A percentile compares a stretch with the other conserved stretches of the same genome.
Conservation (phyloP, 345 rosid species). For the Viola odorata region DNA sequence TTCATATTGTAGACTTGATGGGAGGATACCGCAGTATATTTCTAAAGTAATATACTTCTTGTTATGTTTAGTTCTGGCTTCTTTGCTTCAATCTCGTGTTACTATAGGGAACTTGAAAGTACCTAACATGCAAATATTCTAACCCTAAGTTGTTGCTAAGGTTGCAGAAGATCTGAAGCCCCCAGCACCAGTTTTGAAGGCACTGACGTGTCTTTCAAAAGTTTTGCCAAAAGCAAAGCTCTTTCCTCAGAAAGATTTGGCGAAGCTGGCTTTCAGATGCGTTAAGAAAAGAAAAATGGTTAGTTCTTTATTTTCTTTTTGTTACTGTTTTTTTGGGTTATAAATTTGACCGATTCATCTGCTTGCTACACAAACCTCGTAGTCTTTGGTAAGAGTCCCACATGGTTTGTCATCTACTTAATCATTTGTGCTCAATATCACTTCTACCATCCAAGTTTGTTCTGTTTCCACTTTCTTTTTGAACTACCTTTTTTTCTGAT, state of each 20-base stretch:
- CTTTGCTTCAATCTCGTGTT: too few species aligned
- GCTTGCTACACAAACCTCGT: not conserved
- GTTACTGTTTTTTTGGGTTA: not conserved
- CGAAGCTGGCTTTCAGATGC: slow-evolving; percentile 68
- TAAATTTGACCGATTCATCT: not conserved
- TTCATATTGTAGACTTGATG: too few species aligned
- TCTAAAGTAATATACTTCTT: not conserved
- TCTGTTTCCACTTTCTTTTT: too few species aligned
- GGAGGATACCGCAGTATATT: too few species aligned
- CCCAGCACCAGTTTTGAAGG: slow-evolving; percentile 49
- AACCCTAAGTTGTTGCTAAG: slow-evolving; percentile 46
- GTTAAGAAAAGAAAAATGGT: slow-evolving; percentile 67
- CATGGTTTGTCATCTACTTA: too few species aligned
- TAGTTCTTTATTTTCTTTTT: slow-evolving; percentile 14
- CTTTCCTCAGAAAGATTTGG: slow-evolving; percentile 58
- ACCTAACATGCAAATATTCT: slow-evolving; percentile 11
- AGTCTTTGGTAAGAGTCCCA: too few species aligned
- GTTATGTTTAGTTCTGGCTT: not conserved
- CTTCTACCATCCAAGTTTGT: too few species aligned
- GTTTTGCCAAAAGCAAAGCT: slow-evolving; percentile 84
- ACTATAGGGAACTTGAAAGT: too few species aligned
- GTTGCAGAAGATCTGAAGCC: slow-evolving; percentile 78
- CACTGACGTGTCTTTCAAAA: slow-evolving; percentile 44
- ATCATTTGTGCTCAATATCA: too few species aligned
- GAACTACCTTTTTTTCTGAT: too few species aligned